Evolutionary conservation across 352 stramenopile genomes (phyloP).

Genomic region (Phytophthora colocasiae): DNA sequence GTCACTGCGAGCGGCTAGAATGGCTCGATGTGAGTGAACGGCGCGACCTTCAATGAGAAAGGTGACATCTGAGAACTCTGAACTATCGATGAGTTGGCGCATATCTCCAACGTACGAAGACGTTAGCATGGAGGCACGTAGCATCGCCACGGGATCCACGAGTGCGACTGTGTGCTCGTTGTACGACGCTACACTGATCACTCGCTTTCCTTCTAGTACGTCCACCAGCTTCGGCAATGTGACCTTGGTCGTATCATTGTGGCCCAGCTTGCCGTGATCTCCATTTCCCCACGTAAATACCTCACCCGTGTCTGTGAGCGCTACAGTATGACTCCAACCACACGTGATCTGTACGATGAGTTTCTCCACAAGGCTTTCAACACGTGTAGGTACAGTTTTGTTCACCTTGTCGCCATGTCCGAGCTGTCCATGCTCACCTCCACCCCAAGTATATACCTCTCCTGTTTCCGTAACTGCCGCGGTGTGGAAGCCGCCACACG

Average conservation of each 20-base stretch:
- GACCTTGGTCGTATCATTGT: constrained; percentile 95
- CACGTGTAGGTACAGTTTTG: constrained; percentile 92
- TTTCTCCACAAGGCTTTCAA: constrained; percentile 90
- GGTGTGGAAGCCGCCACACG: constrained; percentile 90
- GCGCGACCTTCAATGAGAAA: constrained; percentile 89
- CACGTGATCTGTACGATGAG: constrained; percentile 96
- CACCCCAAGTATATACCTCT: constrained; percentile 91
- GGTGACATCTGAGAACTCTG: constrained; percentile 88
- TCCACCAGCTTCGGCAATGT: constrained; percentile 94
- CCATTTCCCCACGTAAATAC: constrained; percentile 96
- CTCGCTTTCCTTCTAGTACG: constrained; percentile 90
- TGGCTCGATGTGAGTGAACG: constrained; percentile 89
- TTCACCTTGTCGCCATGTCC: constrained; percentile 97
- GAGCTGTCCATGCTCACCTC: constrained; percentile 95
- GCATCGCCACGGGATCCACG: constrained; percentile 79
- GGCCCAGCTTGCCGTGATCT: constrained; percentile 95
- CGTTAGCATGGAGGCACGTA: constrained; percentile 80
- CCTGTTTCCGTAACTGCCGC: constrained; percentile 86
- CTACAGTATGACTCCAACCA: constrained; percentile 96
- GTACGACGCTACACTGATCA: constrained; percentile 97
- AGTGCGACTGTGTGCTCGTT: constrained; percentile 97
- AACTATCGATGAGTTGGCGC: constrained; percentile 92
- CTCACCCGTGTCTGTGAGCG: constrained; percentile 91
- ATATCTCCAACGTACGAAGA: constrained; percentile 92
- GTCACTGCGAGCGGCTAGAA: constrained; percentile 94